A percentile compares a stretch with the other conserved stretches of the same genome.
Conservation (phyloP, 345 rosid genomes). For the Erysimum cheiranthoides region DNA sequence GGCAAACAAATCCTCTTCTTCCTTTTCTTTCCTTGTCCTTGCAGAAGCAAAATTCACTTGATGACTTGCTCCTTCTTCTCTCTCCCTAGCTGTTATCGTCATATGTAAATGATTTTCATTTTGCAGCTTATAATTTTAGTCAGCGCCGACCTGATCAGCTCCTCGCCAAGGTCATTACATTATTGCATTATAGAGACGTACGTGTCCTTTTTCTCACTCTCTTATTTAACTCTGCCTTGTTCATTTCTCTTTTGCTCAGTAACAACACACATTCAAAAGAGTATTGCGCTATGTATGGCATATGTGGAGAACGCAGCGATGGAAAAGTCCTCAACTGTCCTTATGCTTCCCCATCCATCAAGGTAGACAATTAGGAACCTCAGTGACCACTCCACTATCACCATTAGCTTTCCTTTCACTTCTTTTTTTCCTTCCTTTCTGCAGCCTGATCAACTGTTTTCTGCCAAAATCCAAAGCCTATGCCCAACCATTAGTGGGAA, state of each 20-base stretch:
- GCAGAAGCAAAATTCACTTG: too few species aligned
- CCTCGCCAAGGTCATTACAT: constrained; percentile 20
- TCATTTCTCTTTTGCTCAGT: constrained; percentile 37
- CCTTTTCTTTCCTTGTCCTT: too few species aligned
- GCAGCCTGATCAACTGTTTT: constrained; percentile 88
- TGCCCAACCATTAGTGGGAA: constrained; percentile 91
- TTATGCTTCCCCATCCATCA: constrained; percentile 66
- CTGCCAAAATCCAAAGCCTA: constrained; percentile 91
- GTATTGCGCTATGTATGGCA: constrained; percentile 93
- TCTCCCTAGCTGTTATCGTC: not conserved
- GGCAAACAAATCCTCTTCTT: too few species aligned
- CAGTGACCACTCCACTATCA: not conserved
- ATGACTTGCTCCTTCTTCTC: not conserved
- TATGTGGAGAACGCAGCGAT: constrained; percentile 87
- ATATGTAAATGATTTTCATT: constrained; percentile 19
- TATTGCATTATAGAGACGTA: too few species aligned
- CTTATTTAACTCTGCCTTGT: not conserved
- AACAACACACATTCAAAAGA: constrained; percentile 74
- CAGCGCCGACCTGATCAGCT: constrained; percentile 33
- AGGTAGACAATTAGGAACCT: constrained; percentile 49
- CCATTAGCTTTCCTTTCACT: not conserved
- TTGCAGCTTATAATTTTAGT: constrained; percentile 53
- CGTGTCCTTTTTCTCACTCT: constrained; percentile 22
- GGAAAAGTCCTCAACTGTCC: constrained; percentile 94
- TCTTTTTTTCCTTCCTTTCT: constrained; percentile 22